Evolutionary conservation across 495 filamentous ascomycete genomes (phyloP), one percentile per base, ranked within the genome.

Genomic region (Aspergillus ellipticus): DNA sequence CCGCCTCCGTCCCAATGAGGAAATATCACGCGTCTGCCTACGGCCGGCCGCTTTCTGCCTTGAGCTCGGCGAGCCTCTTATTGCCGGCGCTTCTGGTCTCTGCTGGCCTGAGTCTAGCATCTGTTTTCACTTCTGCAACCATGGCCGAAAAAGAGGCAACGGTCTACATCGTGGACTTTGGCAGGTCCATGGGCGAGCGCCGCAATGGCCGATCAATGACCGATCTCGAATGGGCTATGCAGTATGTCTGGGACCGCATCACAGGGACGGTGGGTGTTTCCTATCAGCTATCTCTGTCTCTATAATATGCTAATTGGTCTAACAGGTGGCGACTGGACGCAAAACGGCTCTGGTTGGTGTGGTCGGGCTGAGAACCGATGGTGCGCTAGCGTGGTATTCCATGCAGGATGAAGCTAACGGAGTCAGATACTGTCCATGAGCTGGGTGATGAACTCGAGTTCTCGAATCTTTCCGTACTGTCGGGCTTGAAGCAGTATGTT

Each of bases 101-200:
- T 45, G 35, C 35, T 33, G 24, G 31, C 17, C 35, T 15, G 33
- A 16, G 2, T 7, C 39, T 9, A 42, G 26, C 42, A 11, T 51
- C 16, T 22, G 28, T 16, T 47, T 15, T 28, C 17, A 21, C 13
- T 42, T 41, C 29, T 53, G 61, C 19, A 45, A 62, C 42, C 49
- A 98, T 98, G 94, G 89, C 94, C 28, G 87, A 90, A 47, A 99
- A 99, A 69, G 89, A 96, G 72, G 89, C 91, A 11, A 92, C 89
- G 5, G 85, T 97, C 15, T 99, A 95, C 70, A 85, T 97, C 62
- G 70, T 99, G 47, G 93, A 97, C 69, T 78, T 96, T 21, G 92
- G 89, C 48, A 72, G 70, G 58, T 89, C 94, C 17, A 97, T 96
- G 89, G 86, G 82, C 43, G 76, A 89, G 63, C 82, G 78, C 56